Evolutionary conservation across 163 green algal genomes (phyloP).

Genomic region (Chlorella variabilis): DNA sequence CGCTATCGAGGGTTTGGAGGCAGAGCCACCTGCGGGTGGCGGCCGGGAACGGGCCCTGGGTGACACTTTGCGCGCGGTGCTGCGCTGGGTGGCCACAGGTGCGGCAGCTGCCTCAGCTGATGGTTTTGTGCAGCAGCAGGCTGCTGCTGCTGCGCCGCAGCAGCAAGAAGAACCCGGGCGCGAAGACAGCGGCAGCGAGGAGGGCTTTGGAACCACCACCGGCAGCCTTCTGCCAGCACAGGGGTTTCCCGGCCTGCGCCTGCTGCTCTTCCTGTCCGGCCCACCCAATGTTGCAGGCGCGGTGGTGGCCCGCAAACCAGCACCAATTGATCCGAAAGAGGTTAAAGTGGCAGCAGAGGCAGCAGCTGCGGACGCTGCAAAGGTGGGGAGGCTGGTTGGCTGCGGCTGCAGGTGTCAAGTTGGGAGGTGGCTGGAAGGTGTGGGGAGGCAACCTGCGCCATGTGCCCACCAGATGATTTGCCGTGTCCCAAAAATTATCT

Average conservation of each 20-base stretch:
- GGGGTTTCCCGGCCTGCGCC: constrained; percentile 38
- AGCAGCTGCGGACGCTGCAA: neutral
- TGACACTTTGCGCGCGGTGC: constrained; percentile 63
- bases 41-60: constrained; percentile 57
- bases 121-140: neutral
- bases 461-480: too few relatives aligned
- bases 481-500: too few relatives aligned
- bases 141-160: neutral
- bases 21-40: constrained; percentile 6
- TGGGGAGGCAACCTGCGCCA: too few relatives aligned
- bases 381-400: neutral
- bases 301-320: constrained; percentile 37
- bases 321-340: neutral
- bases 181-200: neutral
- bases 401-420: too few relatives aligned
- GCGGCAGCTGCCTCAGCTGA: neutral
- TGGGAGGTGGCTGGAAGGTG: too few relatives aligned
- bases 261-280: constrained; percentile 72
- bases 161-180: neutral
- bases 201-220: neutral
- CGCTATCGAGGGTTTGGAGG: constrained; percentile 67
- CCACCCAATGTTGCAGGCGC: constrained; percentile 63
- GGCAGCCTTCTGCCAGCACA: neutral
- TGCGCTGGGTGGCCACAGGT: constrained; percentile 62
- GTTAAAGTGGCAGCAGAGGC: neutral